Evolutionary conservation across 345 rosid genomes (phyloP).

Genomic region (Crucihimalaya himalaica): DNA sequence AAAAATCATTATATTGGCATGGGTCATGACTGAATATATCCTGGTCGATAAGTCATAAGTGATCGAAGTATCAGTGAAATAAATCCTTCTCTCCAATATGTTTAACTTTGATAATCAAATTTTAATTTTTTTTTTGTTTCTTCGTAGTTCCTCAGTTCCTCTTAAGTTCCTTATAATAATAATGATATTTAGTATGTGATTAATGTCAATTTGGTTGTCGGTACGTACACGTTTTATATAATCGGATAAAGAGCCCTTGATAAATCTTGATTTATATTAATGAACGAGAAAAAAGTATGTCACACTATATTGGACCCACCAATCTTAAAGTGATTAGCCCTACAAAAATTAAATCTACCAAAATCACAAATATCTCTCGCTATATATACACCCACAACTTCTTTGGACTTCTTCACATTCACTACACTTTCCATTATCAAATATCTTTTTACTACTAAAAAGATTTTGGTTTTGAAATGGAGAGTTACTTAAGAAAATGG

Average conservation of each 20-base stretch:
- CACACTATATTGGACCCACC: constrained; percentile 23
- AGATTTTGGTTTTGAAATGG: constrained; percentile 30
- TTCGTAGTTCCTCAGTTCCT: background rate
- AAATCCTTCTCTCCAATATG: background rate
- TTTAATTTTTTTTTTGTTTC: background rate
- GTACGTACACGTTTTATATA: background rate
- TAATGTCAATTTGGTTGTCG: constrained; percentile 16
- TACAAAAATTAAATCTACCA: constrained; percentile 9
- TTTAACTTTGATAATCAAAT: background rate
- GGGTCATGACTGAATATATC: background rate
- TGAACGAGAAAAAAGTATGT: background rate
- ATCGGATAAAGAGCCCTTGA: background rate
- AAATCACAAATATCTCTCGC: constrained; percentile 7
- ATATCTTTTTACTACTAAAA: constrained; percentile 2
- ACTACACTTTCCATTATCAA: constrained; percentile 21
- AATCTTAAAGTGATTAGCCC: constrained; percentile 25
- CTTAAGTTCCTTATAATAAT: background rate
- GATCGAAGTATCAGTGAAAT: background rate
- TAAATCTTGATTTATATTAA: constrained; percentile 3
- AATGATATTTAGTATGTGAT: constrained; percentile 3
- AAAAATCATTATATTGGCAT: background rate
- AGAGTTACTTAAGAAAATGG: constrained; percentile 29
- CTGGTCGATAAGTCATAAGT: background rate
- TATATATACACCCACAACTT: constrained; percentile 31
- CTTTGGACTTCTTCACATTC: constrained; percentile 22